Evolutionary conservation across 2,329 filamentous ascomycete species (phyloP).

Genomic region (Trichophyton rubrum): DNA sequence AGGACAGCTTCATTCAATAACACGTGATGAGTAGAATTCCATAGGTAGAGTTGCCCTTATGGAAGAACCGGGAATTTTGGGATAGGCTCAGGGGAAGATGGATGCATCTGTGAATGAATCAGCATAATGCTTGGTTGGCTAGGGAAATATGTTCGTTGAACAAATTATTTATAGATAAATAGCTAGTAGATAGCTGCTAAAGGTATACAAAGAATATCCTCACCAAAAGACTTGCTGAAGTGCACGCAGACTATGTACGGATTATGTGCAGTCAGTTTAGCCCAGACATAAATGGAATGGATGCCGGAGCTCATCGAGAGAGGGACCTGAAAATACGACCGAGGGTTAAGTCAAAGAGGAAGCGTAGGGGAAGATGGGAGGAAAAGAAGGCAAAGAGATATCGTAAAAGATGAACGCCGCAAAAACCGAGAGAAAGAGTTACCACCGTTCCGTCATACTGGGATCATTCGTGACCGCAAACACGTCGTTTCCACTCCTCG

Average conservation of each 20-base stretch:
- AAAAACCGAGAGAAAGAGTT: not conserved
- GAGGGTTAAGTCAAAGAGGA: not conserved
- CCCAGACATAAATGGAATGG: not conserved
- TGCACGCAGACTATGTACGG: not conserved
- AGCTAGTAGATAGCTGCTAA: not conserved
- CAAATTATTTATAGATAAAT: not conserved
- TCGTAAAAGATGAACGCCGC: conserved; percentile 4
- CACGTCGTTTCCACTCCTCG: conserved; percentile 75
- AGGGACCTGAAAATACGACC: not conserved
- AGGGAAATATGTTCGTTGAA: not conserved
- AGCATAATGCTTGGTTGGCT: not conserved
- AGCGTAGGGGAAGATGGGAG: not conserved
- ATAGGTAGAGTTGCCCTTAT: too few relatives aligned
- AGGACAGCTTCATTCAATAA: too few relatives aligned
- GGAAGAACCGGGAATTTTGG: too few relatives aligned
- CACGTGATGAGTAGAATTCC: too few relatives aligned
- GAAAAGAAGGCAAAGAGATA: not conserved
- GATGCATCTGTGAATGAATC: not conserved
- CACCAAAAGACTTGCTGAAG: not conserved
- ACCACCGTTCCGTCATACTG: not conserved
- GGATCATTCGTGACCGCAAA: conserved; percentile 49
- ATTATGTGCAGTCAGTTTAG: not conserved
- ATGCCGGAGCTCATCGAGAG: not conserved
- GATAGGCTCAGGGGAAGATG: not conserved
- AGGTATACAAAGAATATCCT: not conserved